Conservation (phyloP, 1,284 basidiomycete species). For the Fomitopsis betulina region DNA sequence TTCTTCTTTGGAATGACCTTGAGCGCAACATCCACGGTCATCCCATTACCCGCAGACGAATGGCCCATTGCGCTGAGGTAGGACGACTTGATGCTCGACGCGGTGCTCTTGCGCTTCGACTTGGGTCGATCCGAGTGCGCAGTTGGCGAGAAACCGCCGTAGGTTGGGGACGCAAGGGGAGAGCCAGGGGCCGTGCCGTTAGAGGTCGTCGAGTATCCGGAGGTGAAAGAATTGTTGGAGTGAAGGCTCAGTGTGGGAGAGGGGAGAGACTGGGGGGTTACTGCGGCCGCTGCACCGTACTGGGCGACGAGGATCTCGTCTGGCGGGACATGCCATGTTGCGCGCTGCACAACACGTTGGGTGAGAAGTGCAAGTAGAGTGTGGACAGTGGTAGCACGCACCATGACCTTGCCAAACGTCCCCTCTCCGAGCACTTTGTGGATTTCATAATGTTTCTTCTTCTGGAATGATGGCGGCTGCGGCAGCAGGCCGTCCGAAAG, state of each 20-base stretch:
- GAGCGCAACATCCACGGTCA: slow-evolving; percentile 75
- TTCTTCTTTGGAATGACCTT: slow-evolving; percentile 91
- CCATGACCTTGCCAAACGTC: slow-evolving; percentile 84
- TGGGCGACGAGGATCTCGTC: slow-evolving; percentile 53
- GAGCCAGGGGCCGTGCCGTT: neutral
- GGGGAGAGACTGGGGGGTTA: neutral
- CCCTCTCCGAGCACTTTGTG: slow-evolving; percentile 75
- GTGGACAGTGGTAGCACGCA: slow-evolving; percentile 31
- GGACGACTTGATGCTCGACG: slow-evolving; percentile 15
- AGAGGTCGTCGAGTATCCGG: neutral
- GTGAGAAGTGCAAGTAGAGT: neutral
- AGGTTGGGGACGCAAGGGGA: neutral
- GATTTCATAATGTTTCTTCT: slow-evolving; percentile 79
- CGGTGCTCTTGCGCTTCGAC: slow-evolving; percentile 13
- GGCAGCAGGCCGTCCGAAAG: slow-evolving; percentile 49
- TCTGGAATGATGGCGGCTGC: slow-evolving; percentile 79
- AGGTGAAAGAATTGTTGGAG: neutral
- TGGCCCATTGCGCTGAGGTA: slow-evolving; percentile 13
- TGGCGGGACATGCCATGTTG: slow-evolving; percentile 68
- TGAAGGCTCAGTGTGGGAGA: slow-evolving; percentile 3
- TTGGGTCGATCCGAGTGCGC: slow-evolving; percentile 4
- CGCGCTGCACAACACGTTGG: slow-evolving; percentile 36
- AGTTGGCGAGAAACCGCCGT: neutral
- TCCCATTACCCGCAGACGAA: slow-evolving; percentile 13
- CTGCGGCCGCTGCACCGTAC: slow-evolving; percentile 45